A percentile compares a stretch with the other conserved stretches of the same genome.
Conservation (phyloP, 1,284 basidiomycete species). For the Abortiporus biennis region DNA sequence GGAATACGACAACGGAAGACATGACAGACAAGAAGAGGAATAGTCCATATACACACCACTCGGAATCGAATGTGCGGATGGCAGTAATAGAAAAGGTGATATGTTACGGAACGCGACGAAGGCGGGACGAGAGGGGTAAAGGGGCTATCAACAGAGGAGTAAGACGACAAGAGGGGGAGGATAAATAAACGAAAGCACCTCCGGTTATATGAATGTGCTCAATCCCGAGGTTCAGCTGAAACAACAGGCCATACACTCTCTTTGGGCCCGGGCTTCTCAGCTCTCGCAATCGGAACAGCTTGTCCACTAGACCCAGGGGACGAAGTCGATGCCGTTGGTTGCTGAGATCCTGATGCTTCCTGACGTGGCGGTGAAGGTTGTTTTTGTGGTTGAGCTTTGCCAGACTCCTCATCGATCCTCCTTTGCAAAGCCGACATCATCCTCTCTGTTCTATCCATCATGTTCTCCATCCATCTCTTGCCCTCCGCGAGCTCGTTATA, state of each 20-base stretch:
- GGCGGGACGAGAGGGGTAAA: no score
- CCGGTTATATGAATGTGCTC: no score
- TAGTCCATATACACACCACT: no score
- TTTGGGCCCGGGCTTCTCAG: constrained; percentile 20
- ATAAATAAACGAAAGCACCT: no score
- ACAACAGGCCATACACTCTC: constrained; percentile 31
- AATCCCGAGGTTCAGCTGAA: no score
- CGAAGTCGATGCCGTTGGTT: neutral
- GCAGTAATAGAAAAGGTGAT: no score
- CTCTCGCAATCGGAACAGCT: constrained; percentile 24
- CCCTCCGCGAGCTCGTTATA: constrained; percentile 57
- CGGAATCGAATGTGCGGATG: no score
- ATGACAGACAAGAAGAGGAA: no score
- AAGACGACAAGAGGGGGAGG: no score
- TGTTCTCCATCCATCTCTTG: constrained; percentile 56
- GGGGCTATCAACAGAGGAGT: no score
- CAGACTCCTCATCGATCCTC: constrained; percentile 54
- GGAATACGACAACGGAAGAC: no score
- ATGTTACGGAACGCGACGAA: no score
- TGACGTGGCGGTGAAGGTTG: constrained; percentile 1
- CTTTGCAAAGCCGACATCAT: constrained; percentile 65
- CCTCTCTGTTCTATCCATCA: constrained; percentile 66
- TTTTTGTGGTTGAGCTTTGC: neutral
- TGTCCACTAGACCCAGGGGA: neutral
- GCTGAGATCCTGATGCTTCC: neutral